These are phyloP conservation scores for Viola pubescens DNA, from an alignment of 441 rosid species.

Conservation along the genomic window DNA sequence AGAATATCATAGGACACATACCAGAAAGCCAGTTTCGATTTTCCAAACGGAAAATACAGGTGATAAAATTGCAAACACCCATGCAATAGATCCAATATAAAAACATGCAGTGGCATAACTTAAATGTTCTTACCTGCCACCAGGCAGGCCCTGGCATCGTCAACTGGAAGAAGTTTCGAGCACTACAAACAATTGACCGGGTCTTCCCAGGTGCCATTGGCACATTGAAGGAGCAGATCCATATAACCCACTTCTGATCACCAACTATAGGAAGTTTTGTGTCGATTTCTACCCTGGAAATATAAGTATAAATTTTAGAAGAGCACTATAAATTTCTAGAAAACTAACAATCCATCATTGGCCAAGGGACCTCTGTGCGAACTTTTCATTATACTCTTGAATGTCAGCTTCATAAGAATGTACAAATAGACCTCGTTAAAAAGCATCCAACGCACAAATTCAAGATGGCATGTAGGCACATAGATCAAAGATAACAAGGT, in stretches of 20 bases:
- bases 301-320: constrained; percentile 3
- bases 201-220: constrained; percentile 98
- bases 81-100: neutral
- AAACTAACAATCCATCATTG: neutral
- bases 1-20: too few relatives aligned
- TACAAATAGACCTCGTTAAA: too few relatives aligned
- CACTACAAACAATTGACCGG: constrained; percentile 90
- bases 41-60: too few relatives aligned
- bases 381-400: neutral
- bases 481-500: neutral
- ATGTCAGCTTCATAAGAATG: neutral
- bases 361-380: neutral
- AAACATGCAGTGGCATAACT: constrained; percentile 5
- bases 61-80: neutral
- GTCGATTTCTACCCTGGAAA: constrained; percentile 72
- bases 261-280: constrained; percentile 74
- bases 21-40: too few relatives aligned
- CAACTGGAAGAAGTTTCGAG: constrained; percentile 93
- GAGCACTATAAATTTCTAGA: neutral
- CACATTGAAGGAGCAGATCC: constrained; percentile 94
- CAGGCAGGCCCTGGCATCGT: constrained; percentile 86
- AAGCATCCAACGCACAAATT: neutral
- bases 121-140: constrained; percentile 71
- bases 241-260: constrained; percentile 78
- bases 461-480: neutral